Base-by-base conservation (phyloP, 1,139 yeast genomes). In the Geotrichum histeridarum region DNA sequence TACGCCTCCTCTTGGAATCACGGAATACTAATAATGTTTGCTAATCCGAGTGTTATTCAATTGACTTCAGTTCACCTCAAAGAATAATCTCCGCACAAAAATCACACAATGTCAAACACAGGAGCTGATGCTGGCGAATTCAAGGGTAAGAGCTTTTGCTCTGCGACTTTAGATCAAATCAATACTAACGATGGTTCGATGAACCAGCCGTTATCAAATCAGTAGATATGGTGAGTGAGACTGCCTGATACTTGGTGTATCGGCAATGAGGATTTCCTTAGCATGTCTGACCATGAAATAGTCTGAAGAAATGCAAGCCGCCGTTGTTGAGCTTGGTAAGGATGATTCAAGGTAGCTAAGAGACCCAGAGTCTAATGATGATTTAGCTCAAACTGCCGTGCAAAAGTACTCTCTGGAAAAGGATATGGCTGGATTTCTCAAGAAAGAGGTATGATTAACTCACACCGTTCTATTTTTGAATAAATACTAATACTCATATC, bases 361-460 rank as follows among this genome's bases (percentile, higher is more conserved):
- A n/a, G 17, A 76, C 70, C 83, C 6, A n/a, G 17, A n/a, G 9
- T 17, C 15, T 37, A 37, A n/a, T 37, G 39, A n/a, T 37, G 15
- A 37, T 82, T 79, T 50, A 88, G 83, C 56, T 71, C 82, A 62
- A 84, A 82, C 66, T 56, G 85, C 84, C 51, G 70, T 85, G 59
- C 77, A 84, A 9, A 69, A 74, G 54, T 80, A 78, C 59, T 82
- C 87, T 2, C 67, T 77, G 37, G 78, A 76, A 54, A 73, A 73
- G 61, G 97, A 91, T 60, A 77, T 89, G 48, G 97, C 99, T 14
- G 83, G 89, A 0, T 78, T 74, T 59, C 74, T 91, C 60, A 93
- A 93, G 73, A 87, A 86, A 66, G 89, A 84, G 63, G 72, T 79
- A 68, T 77, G 80, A 37, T n/a, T n/a, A 37, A n/a, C 2, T 9